Base-by-base conservation (phyloP, 306 rosid genomes). In the Abrus pulchellus region DNA sequence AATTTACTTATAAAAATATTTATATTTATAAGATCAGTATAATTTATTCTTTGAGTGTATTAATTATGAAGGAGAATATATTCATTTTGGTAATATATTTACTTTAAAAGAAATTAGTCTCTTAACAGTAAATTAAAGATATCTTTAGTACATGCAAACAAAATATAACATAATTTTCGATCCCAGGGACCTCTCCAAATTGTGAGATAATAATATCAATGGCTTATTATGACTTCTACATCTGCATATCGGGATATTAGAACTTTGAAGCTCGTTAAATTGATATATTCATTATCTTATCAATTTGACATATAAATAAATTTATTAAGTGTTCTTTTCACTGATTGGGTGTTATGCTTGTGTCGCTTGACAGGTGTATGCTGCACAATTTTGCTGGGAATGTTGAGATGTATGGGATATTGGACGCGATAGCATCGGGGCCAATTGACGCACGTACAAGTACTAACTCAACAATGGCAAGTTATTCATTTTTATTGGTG, bases 321-420 rank as follows among this genome's bases (percentile, higher is more conserved):
- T 65, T 9, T 43, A 78, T 73, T 50, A 50, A 52, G 28, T 76
- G 53, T 74, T 38, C 72, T 78, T 76, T 71, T 66, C 12, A 72
- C 66, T 75, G 66, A 83, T 34, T 40, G 38, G 60, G 52, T 33
- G n/a, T 83, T 81, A 62, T 85, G 70, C 70, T 20, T 20, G 20
- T 20, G 20, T 20, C 20, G 20, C 20, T 75, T 33, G 75, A 53
- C 97, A 94, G 96, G 98, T 92, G 98, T 77, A 94, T 94, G 98
- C 90, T 94, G 81, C 98, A 94, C 89, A 94, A 94, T 76, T 92
- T 94, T 80, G 97, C 98, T 34, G 98, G 96, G 86, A 92, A 94
- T 12, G 48, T 88, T 71, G 96, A 92, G 88, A 94, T 94, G 98
- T 92, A 92, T 67, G 98, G 97, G 45, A 68, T 89, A 80, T 83